Evolutionary conservation across 1,284 basidiomycete species (phyloP), one percentile per base, ranked within the genome.

Genomic region (Hymenochaete sp.): DNA sequence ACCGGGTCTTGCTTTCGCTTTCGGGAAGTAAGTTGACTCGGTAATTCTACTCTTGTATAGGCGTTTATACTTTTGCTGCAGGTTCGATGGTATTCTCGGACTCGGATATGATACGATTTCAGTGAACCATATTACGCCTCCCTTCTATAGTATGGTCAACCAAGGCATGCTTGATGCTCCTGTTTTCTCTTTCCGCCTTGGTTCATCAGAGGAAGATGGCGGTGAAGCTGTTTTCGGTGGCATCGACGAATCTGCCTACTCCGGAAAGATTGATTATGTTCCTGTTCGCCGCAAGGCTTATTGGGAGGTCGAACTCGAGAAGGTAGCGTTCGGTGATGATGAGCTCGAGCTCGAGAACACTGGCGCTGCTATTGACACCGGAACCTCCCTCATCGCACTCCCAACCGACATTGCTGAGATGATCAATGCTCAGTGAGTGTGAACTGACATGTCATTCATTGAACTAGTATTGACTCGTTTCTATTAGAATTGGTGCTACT

Each of bases 361-460:
- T 44, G 92, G 93, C 42, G 93, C 93, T 55, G 93, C 93, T 42
- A 97, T 98, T 56, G 93, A 98, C 63, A 98, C 93, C 25, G 93
- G 91, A 47, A 93, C 91, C 42, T 92, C 88, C 10, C 71, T 95
- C 51, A 95, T 96, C 54, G 91, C 82, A 42, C 72, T 96, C 49
- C 96, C 96, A 48, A 82, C 83, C 50, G 95, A 98, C 60, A 77
- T 98, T 46, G 93, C 95, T 50, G 96, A 98, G 71, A 91, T 99
- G 84, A 71, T 99, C 58, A 98, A 99, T 72, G 79, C 90, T 47
- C 87, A 95, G 66, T 73, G 63, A 55, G 72, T 67, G 8, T 19
- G 5, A 4, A 8, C 21, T 39, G 52, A 14, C 56, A 25, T 57
- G 51, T 18, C 24, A 18, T 26, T 2, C 13, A 36, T 55, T 39